Base-by-base conservation (phyloP, 495 filamentous ascomycete genomes). In the Xylaria sp. region DNA sequence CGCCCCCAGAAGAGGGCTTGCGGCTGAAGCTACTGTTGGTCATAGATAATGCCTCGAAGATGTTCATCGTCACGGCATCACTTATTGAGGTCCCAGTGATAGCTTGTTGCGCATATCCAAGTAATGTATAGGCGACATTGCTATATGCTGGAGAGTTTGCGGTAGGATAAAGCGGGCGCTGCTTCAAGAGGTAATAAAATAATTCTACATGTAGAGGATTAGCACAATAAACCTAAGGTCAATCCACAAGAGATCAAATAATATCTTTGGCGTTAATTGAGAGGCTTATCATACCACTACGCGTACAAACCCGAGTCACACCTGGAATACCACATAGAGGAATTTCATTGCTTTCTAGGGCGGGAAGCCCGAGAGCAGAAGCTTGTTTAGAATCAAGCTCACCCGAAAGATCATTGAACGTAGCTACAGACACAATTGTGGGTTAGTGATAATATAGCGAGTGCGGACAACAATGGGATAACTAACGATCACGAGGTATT, bases 21-120 rank as follows among this genome's bases (percentile, higher is more conserved):
- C 14, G 21, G 11, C 46, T 37, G 35, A 50, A 75, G 57, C 72
- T 67, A 21, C 68, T 78, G 2, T 79, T 75, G 7, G 57, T 79
- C 33, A 68, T 68, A 15, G 7, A 37, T 1, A 68, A 53, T 21
- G 52, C 37, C 31, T 46, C 19, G n/a, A 59, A 85, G 52, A 14
- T 76, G 70, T 7, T 85, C 74, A 19, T 77, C 76, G 21, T 73
- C 46, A 44, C 78, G 44, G 41, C 83, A 35, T 21, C 26, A 24
- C 29, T 17, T 9, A 67, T 9, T 12, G 46, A 26, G 11, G 55
- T 63, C 0, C 67, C 68, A 17, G 66, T 72, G 29, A 79, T 75
- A 43, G 59, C 57, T 69, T 77, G 72, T 12, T 68, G 43, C 3
- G 70, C 70, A 61, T 80, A 77, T 4, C 64, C 57, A 5, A 80